These are phyloP conservation scores for Aspergillus sp. DNA, from an alignment of 2,329 filamentous ascomycete genomes.

Conservation along the genomic window DNA sequence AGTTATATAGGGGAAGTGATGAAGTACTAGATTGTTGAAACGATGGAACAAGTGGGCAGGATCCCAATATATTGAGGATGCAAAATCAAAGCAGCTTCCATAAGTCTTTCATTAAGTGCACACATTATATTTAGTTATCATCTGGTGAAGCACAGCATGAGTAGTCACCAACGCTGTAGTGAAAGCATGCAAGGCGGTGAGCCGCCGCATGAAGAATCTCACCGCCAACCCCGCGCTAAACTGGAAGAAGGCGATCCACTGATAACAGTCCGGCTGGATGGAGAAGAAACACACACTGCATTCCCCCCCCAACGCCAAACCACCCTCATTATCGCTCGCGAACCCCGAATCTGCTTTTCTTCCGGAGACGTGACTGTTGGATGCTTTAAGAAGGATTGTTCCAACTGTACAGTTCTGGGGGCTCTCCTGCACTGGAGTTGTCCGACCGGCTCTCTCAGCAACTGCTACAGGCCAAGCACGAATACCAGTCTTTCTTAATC, in stretches of 20 bases:
- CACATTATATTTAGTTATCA: too few relatives aligned
- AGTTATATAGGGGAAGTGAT: conserved; percentile 8
- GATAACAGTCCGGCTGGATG: conserved; percentile 26
- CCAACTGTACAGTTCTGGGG: conserved; percentile 28
- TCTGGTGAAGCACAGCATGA: background rate
- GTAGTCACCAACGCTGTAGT: background rate
- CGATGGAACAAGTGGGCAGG: too few relatives aligned
- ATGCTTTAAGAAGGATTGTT: conserved; percentile 22
- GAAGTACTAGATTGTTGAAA: background rate
- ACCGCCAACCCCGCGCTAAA: conserved; percentile 35
- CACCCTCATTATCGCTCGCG: conserved; percentile 1
- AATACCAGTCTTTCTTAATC: conserved; percentile 19
- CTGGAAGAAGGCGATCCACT: conserved; percentile 23
- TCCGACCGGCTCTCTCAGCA: conserved; percentile 24
- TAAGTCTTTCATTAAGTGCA: too few relatives aligned
- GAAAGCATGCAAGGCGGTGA: conserved; percentile 21
- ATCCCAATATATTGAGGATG: too few relatives aligned
- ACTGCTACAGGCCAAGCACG: conserved; percentile 26
- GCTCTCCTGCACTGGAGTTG: conserved; percentile 22
- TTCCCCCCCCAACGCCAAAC: conserved; percentile 6
- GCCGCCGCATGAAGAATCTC: conserved; percentile 5
- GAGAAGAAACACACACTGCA: conserved; percentile 26
- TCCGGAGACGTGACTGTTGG: background rate
- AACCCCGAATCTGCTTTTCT: background rate
- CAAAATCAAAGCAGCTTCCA: too few relatives aligned